Base-by-base conservation (phyloP, 2,329 filamentous ascomycete species). In the Cladophialophora psammophila region DNA sequence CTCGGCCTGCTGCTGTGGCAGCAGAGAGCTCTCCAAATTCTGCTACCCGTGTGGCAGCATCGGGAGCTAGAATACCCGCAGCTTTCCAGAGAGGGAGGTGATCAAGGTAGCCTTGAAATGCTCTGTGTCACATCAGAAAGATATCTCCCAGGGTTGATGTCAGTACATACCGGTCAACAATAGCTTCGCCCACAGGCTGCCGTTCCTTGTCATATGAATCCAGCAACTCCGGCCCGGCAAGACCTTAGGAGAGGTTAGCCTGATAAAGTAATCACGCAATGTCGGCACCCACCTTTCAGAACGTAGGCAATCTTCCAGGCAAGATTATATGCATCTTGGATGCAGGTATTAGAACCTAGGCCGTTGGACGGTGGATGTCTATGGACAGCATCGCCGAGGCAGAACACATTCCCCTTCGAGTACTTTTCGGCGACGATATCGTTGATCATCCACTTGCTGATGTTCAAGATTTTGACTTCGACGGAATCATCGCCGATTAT, bases 351-450 rank as follows among this genome's bases (percentile, higher is more conserved):
- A 58, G 76, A 69, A 2, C 78, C 78, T 2, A 79, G 72, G 5
- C 75, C 78, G 15, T 77, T 77, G 69, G 74, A 76, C 0, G 78
- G 78, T 13, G 78, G 77, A 48, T 77, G 74, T 32, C 70, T 70
- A 69, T 80, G 78, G 0, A 78, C 78, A 3, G 78, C 75, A 67
- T 80, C 79, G 5, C 78, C 79, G 3, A 75, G 74, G 15, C 79
- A 75, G 64, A 80, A 78, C 36, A 77, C 67, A 36, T 69, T 71
- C 15, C 66, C 68, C 5, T 66, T 60, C 0, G 80, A 84, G 69
- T 88, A 90, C 12, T 78, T 76, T 72, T 88, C 83, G 0, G 87
- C 88, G 0, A 88, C 84, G 5, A 80, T 86, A 74, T 89, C 87
- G 69, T 88, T 88, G 72, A 90, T 84, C 59, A 77, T 79, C 88